Evolutionary conservation across 139 green algal genomes (phyloP).

Genomic region (Raphidocelis subcapitata): DNA sequence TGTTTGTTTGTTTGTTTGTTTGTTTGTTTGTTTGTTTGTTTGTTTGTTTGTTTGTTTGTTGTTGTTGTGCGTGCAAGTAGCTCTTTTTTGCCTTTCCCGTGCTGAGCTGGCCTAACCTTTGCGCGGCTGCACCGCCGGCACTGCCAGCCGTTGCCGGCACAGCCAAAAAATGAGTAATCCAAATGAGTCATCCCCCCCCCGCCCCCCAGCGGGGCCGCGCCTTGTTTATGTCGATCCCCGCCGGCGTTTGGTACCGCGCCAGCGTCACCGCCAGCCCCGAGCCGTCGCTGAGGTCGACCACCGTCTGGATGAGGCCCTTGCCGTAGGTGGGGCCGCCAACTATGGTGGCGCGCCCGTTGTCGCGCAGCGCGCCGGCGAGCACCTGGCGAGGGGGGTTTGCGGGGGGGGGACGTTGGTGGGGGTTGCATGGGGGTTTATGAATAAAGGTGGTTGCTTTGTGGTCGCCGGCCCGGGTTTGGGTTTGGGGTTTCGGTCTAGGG

Average conservation of each 20-base stretch:
- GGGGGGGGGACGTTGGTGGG: not conserved
- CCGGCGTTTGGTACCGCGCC: slow-evolving; percentile 79
- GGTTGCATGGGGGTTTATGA: not conserved
- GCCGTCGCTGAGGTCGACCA: slow-evolving; percentile 89
- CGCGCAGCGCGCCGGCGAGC: slow-evolving; percentile 90
- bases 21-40: too few relatives aligned
- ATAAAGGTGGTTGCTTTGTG: too few relatives aligned
- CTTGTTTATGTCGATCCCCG: slow-evolving; percentile 79
- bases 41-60: too few relatives aligned
- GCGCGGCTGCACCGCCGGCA: too few relatives aligned
- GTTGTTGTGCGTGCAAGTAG: too few relatives aligned
- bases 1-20: too few relatives aligned
- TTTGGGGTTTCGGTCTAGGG: not conserved
- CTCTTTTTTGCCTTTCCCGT: too few relatives aligned
- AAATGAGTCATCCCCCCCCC: too few relatives aligned
- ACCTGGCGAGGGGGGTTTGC: slow-evolving; percentile 54
- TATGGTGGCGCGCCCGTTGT: slow-evolving; percentile 79
- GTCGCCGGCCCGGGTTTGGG: not conserved
- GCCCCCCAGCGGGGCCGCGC: too few relatives aligned
- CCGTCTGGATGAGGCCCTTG: slow-evolving; percentile 97
- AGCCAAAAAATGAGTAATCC: too few relatives aligned
- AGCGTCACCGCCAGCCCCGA: slow-evolving; percentile 93
- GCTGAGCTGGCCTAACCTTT: too few relatives aligned
- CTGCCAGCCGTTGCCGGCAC: too few relatives aligned
- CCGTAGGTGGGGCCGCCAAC: slow-evolving; percentile 90